These are phyloP conservation scores for Arabidopsis lyrata DNA, from an alignment of 441 rosid genomes.

Conservation along the genomic window DNA sequence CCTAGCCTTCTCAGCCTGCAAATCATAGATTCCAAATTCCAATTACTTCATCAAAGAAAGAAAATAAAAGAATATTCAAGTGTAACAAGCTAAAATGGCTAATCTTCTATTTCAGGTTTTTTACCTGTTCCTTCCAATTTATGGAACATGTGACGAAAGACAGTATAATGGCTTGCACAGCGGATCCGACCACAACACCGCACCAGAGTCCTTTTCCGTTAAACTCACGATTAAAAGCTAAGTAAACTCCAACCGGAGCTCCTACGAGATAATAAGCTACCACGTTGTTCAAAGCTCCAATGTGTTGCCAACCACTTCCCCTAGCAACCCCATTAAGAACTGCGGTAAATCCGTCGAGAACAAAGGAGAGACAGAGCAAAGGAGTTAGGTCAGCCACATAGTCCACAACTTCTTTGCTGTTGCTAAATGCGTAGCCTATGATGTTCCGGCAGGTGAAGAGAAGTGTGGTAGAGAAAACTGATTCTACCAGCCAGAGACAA, in stretches of 20 bases:
- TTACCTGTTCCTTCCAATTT: constrained; percentile 60
- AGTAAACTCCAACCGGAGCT: constrained; percentile 49
- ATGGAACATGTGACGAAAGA: constrained; percentile 48
- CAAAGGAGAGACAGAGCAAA: constrained; percentile 54
- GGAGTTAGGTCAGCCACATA: constrained; percentile 58
- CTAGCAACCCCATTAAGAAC: constrained; percentile 59
- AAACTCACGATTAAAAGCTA: constrained; percentile 45
- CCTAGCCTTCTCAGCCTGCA: constrained; percentile 56
- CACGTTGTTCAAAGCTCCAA: constrained; percentile 53
- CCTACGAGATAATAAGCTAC: constrained; percentile 57
- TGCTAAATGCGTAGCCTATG: constrained; percentile 60
- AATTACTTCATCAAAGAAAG: background rate
- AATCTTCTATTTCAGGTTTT: background rate
- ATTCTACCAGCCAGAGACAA: constrained; percentile 44
- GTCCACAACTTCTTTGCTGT: constrained; percentile 61
- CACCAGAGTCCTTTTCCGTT: constrained; percentile 59
- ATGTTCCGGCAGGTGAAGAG: constrained; percentile 49
- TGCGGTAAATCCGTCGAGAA: constrained; percentile 54
- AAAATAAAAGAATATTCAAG: background rate
- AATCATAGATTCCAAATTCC: background rate
- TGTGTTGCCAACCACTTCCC: constrained; percentile 62
- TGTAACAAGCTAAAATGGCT: background rate
- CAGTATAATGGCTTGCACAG: constrained; percentile 47
- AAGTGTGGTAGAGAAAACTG: constrained; percentile 39
- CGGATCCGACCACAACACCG: constrained; percentile 57